Base-by-base conservation (phyloP, 2,329 filamentous ascomycete genomes). In the Fusarium kyushuense region DNA sequence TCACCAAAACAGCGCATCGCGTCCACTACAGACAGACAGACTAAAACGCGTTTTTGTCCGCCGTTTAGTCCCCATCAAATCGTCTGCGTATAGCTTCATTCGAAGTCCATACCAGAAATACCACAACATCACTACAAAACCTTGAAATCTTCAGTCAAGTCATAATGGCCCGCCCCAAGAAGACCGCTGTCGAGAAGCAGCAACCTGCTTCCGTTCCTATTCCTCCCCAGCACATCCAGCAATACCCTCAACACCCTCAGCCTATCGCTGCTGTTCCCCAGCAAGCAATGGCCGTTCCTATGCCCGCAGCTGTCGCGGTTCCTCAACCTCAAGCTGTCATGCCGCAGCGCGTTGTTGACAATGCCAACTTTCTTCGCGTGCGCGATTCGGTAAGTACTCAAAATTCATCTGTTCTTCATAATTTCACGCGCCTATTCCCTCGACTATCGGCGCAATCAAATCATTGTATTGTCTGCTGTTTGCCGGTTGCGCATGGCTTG, bases 291-390 rank as follows among this genome's bases (percentile, higher is more conserved):
- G 76, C 81, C 25, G 76, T 80, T 67, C 67, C 72, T 14, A 54
- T 80, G 68, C 68, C 73, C 21, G 47, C 59, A 17, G 54, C 66
- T 17, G 45, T 72, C 56, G 67, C 59, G 42, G 55, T 68, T 54
- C 66, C 63, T 10, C 71, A 64, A 11, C 67, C 62, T 27, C 67
- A 64, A 29, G 54, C 61, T 36, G 57, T 64, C 30, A 58, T 70
- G 52, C 71, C 74, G 51, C 74, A 77, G 63, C 78, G 77, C 58
- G 75, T 83, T 41, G 87, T 92, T 69, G 88, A 93, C 65, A 85
- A 91, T 58, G 90, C 93, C 60, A 90, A 92, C 78, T 95, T 95
- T 78, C 86, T 92, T 63, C 86, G 90, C 76, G 93, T 94, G 48
- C 88, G 93, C 75, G 93, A 96, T 78, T 90, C 89, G 77, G 93